Conservation (phyloP, 2,329 filamentous ascomycete genomes). For the Pyricularia pennisetigena region DNA sequence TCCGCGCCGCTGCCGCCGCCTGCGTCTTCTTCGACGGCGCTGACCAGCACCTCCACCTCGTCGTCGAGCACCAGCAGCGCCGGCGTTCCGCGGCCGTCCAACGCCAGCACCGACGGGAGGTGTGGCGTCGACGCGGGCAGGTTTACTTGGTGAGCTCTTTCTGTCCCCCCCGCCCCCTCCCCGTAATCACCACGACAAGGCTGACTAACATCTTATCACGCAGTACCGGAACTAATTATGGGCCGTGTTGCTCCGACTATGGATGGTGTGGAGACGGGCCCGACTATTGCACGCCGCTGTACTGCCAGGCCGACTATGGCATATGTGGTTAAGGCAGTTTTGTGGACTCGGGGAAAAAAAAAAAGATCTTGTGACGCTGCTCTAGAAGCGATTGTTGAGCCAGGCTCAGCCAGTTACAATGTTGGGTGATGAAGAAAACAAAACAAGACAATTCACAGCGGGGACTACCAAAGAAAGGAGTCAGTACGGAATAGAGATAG, state of each 20-base stretch:
- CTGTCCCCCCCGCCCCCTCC: too few relatives aligned
- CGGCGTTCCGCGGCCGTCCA: neutral
- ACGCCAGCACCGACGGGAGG: slow-evolving; percentile 3
- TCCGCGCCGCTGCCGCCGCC: neutral
- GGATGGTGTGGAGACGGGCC: slow-evolving; percentile 1
- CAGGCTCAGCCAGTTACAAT: neutral
- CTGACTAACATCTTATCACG: neutral
- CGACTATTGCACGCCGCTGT: neutral
- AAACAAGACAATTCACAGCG: neutral
- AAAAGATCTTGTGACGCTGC: neutral
- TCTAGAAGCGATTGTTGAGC: neutral
- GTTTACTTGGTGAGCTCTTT: neutral
- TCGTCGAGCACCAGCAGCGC: neutral
- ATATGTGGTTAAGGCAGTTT: neutral
- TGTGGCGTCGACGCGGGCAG: neutral
- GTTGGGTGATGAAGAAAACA: neutral
- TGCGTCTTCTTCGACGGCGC: neutral
- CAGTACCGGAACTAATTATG: slow-evolving; percentile 2
- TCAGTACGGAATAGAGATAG: neutral
- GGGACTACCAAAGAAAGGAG: neutral
- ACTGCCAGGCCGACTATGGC: neutral
- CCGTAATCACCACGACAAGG: too few relatives aligned
- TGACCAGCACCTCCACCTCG: neutral
- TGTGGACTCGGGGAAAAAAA: neutral
- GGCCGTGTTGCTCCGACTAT: slow-evolving; percentile 6